These are phyloP conservation scores for Cucumis melo DNA, from an alignment of 306 rosid species.

Conservation along the genomic window DNA sequence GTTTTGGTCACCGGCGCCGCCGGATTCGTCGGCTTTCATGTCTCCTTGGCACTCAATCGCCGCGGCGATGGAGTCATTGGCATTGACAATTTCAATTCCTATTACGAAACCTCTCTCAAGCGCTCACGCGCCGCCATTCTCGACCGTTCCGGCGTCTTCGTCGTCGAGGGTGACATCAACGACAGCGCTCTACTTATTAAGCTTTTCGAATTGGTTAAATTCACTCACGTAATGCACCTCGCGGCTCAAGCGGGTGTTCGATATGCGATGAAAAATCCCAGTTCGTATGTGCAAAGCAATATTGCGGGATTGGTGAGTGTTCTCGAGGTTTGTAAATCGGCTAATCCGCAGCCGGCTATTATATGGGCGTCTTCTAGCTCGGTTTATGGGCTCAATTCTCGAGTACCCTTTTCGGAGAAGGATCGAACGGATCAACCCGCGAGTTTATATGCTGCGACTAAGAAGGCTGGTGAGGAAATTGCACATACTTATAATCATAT, in stretches of 20 bases:
- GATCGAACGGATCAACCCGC: constrained; percentile 31
- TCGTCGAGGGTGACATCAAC: constrained; percentile 23
- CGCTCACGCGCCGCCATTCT: constrained; percentile 15
- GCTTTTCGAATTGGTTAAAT: constrained; percentile 15
- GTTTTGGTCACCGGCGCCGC: constrained; percentile 32
- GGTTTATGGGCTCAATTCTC: constrained; percentile 25
- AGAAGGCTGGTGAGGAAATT: constrained; percentile 33
- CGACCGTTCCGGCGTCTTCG: constrained; percentile 4
- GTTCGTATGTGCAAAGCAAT: constrained; percentile 25
- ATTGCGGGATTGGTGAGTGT: constrained; percentile 22
- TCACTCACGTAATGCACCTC: constrained; percentile 31
- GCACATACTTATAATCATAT: constrained; percentile 26
- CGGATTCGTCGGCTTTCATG: constrained; percentile 26
- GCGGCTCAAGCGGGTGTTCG: constrained; percentile 33
- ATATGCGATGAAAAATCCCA: constrained; percentile 26
- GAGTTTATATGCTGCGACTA: constrained; percentile 26
- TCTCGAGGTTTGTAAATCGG: constrained; percentile 19
- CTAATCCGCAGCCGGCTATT: constrained; percentile 23
- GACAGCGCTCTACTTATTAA: neutral
- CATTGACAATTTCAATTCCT: constrained; percentile 22
- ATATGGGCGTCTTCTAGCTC: constrained; percentile 37
- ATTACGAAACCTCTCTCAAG: constrained; percentile 20
- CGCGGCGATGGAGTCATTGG: constrained; percentile 31
- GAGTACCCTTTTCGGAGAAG: constrained; percentile 25
- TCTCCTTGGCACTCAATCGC: constrained; percentile 17